A percentile compares a stretch with the other conserved stretches of the same genome.
Conservation (phyloP, 2,329 filamentous ascomycete genomes). For the Fusarium anguioides region DNA sequence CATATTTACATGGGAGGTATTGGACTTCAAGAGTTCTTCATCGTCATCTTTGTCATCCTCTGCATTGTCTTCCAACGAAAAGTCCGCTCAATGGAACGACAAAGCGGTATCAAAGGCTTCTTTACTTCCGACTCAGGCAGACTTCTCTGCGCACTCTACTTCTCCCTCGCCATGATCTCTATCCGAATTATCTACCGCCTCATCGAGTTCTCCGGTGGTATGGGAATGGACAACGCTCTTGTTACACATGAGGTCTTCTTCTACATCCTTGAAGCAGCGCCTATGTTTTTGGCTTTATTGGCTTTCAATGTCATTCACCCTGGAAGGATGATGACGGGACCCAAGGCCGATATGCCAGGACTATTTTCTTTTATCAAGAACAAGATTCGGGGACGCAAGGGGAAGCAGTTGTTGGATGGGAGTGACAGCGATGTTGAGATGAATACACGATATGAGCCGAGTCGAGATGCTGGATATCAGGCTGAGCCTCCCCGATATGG, state of each 20-base stretch:
- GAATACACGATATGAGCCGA: slow-evolving; percentile 4
- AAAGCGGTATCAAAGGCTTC: not conserved
- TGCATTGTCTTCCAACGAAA: slow-evolving; percentile 35
- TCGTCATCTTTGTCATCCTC: slow-evolving; percentile 58
- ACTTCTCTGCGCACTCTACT: slow-evolving; percentile 48
- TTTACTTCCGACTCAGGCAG: slow-evolving; percentile 18
- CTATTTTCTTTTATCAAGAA: slow-evolving; percentile 18
- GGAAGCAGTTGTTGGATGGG: slow-evolving; percentile 22
- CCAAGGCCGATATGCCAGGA: slow-evolving; percentile 35
- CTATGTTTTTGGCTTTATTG: slow-evolving; percentile 57
- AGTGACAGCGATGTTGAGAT: slow-evolving; percentile 36
- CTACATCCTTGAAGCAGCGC: slow-evolving; percentile 56
- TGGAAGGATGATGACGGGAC: slow-evolving; percentile 44
- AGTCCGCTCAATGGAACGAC: not conserved
- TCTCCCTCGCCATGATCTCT: slow-evolving; percentile 51
- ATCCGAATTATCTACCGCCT: slow-evolving; percentile 66
- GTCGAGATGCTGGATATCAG: not conserved
- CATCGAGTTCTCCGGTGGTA: slow-evolving; percentile 60
- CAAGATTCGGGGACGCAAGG: not conserved
- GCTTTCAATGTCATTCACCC: slow-evolving; percentile 57
- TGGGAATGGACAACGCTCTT: slow-evolving; percentile 39
- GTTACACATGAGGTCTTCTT: slow-evolving; percentile 58
- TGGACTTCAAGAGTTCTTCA: slow-evolving; percentile 62
- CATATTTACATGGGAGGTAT: slow-evolving; percentile 66
- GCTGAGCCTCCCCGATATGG: not conserved